Base-by-base conservation (phyloP, 2,329 filamentous ascomycete genomes). In the Dactylonectria estremocensis region DNA sequence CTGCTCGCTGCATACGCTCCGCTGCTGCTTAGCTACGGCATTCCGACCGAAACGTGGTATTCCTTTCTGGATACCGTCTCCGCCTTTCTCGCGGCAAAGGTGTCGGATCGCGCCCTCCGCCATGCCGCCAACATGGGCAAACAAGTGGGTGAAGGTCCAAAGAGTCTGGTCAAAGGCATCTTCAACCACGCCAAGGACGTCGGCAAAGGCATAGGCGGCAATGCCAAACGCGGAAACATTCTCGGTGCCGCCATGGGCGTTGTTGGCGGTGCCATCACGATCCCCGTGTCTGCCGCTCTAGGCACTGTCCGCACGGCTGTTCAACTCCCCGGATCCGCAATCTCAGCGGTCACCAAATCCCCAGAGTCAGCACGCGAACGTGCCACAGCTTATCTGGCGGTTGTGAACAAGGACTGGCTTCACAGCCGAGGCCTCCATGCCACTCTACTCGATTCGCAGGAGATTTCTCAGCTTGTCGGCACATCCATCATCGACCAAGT, bases 391-490 rank as follows among this genome's bases (percentile, higher is more conserved):
- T 86, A 86, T 56, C 73, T 80, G 0, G 74, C 76, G 3, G 82
- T 83, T 0, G 83, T 83, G 1, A 85, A 85, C 57, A 72, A 74
- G 50, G 78, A 85, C 61, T 86, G 84, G 84, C 68, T 87, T 11
- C 67, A 76, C 16, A 69, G 72, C 18, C 76, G 84, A 3, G 81
- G 83, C 0, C 70, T 86, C 3, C 72, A 80, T 10, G 82, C 82
- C 0, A 72, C 69, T 7, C 37, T 85, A 22, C 55, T 84, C 3
- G 80, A 82, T n/a, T 76, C 78, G 1, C 67, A 70, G 0, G 76
- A 79, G 11, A 62, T 81, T 1, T 79, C 77, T 0, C 68, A 76
- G 3, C 66, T 76, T 6, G 55, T 81, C 0, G 73, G 72, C 0
- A 54, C 77, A 7, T 70, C 78, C 2, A 79, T 83, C 3, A 80